phyloP scores from a whole-genome alignment of 441 rosid genomes.

The Raphanus hybrid region DNA sequence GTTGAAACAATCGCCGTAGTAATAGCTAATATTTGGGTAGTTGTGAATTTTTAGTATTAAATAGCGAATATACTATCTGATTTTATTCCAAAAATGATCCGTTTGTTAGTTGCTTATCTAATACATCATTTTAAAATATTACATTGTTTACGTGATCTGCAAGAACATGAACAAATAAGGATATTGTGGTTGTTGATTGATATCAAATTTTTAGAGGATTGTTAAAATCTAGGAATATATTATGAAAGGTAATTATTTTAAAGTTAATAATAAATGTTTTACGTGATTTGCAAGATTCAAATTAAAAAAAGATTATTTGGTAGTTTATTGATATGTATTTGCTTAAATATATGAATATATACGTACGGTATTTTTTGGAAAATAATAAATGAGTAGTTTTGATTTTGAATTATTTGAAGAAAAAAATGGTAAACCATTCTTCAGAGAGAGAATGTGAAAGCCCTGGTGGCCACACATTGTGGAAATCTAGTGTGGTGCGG shows the following conservation, averaged over 20 bases:
- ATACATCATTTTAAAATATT: too few relatives aligned
- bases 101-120: not conserved
- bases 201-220: not conserved
- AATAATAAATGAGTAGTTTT: not conserved
- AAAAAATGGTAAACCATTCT: too few relatives aligned
- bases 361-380: too few relatives aligned
- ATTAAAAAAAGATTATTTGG: not conserved
- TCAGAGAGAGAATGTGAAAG: too few relatives aligned
- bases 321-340: too few relatives aligned
- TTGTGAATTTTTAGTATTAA: not conserved
- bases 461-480: too few relatives aligned
- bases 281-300: not conserved
- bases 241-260: not conserved
- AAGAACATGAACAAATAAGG: not conserved
- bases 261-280: not conserved
- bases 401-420: not conserved
- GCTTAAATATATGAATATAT: too few relatives aligned
- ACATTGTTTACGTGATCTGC: not conserved
- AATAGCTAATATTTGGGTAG: not conserved
- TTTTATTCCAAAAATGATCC: not conserved
- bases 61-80: not conserved
- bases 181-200: not conserved
- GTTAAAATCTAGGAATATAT: not conserved
- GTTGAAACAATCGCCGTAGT: too few relatives aligned
- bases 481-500: too few relatives aligned